Evolutionary conservation across 257 asterid genomes (phyloP), one percentile per base, ranked within the genome.

Genomic region (Leonotis leonurus): DNA sequence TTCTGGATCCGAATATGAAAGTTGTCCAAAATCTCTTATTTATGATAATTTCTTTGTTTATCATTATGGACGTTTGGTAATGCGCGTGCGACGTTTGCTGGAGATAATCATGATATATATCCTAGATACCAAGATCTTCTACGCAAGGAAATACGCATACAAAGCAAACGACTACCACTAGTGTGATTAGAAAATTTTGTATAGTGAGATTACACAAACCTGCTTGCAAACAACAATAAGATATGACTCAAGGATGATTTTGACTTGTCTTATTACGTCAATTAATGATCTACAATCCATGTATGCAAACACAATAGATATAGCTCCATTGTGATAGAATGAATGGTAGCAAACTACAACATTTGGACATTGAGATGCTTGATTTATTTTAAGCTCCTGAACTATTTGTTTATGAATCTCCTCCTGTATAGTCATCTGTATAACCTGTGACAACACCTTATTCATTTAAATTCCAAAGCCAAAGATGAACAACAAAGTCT

Each of bases 251-350:
- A 89, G 99, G 75, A 93, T 81, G 48, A 94, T 93, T 73, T 83
- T 87, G 24, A 85, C 81, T 85, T 89, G 97, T 73, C 80, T 75
- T 49, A 80, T 71, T 13, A 80, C 65, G 74, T 80, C 86, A 61
- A 73, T 82, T 49, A 81, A 81, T 40, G 97, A 89, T 39, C 99
- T 97, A 67, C 99, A 96, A 75, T 93, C 99, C 99, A 93, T 93
- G 87, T 87, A 93, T 65, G 89, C 99, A 32, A 93, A 71, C 70
- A 89, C 96, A 63, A 93, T 81, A 65, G 96, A 89, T 56, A 93
- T 89, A 57, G 94, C 97, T 64, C 99, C 99, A 56, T 93, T 89
- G 82, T 93, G 96, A 83, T 93, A 93, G 83, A 89, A 93, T 25
- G 99, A 93, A 74, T 87, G 96, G 77, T 93, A 84, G 84, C 99